A percentile compares a stretch with the other conserved stretches of the same genome.
phyloP scores from a whole-genome alignment of 352 stramenopile genomes.

The Pythium brachiatum region DNA sequence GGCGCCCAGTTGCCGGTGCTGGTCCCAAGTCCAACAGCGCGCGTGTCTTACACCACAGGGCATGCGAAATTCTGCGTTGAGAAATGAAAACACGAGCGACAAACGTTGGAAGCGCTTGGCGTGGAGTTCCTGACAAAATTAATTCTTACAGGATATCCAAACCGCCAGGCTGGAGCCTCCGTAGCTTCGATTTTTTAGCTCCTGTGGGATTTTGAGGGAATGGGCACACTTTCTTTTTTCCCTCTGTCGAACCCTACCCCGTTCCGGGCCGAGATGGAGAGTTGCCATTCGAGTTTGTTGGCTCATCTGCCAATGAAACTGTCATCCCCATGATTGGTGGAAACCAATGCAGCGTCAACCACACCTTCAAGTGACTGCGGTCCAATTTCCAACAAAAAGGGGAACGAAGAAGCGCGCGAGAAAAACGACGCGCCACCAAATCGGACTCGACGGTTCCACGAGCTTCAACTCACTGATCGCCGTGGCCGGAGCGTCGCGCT shows the following conservation, averaged over 20 bases:
- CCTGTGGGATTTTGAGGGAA: constrained; percentile 15
- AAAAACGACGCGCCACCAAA: background rate
- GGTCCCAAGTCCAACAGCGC: background rate
- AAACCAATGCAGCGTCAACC: constrained; percentile 10
- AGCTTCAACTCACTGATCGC: background rate
- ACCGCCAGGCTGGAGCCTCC: background rate
- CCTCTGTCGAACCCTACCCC: constrained; percentile 10
- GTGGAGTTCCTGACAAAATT: background rate
- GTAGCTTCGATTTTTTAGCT: constrained; percentile 24
- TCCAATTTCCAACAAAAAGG: background rate
- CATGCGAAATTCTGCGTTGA: background rate
- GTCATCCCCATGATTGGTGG: constrained; percentile 16
- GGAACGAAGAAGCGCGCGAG: background rate
- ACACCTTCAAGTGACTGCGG: constrained; percentile 27
- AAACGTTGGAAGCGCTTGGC: background rate
- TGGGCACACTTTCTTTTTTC: constrained; percentile 30
- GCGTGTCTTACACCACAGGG: background rate
- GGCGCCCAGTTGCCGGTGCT: background rate
- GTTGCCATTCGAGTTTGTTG: constrained; percentile 16
- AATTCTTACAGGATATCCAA: constrained; percentile 6
- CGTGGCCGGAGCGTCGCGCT: background rate
- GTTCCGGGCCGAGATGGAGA: constrained; percentile 4
- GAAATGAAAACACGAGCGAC: background rate
- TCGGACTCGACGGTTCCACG: constrained; percentile 2
- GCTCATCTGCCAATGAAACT: constrained; percentile 23